phyloP scores from a whole-genome alignment of 805 yeast genomes.

The Ogataea pini region DNA sequence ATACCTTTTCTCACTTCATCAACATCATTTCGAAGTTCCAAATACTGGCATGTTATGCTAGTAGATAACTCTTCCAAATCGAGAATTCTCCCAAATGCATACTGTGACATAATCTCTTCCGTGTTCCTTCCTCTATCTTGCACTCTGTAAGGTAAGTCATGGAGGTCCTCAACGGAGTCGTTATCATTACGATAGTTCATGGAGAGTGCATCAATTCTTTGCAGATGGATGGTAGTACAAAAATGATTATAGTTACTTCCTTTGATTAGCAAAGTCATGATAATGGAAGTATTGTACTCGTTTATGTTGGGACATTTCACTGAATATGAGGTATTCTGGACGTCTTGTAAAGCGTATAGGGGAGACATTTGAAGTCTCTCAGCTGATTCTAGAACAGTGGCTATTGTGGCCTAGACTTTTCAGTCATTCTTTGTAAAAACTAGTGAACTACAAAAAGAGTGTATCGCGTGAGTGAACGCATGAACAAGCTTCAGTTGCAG shows the following conservation, averaged over 20 bases:
- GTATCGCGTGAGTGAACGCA: not conserved
- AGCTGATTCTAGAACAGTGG: not conserved
- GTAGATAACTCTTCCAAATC: not conserved
- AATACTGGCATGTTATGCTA: not conserved
- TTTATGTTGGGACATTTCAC: no score
- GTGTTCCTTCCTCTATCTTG: not conserved
- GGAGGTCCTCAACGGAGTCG: not conserved
- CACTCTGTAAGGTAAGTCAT: not conserved
- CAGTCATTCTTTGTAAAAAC: no score
- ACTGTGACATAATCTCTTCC: not conserved
- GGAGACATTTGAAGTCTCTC: no score
- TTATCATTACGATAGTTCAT: not conserved
- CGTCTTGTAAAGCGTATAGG: no score
- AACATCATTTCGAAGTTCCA: not conserved
- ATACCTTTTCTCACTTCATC: not conserved
- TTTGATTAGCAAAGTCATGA: no score
- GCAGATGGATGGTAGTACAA: no score
- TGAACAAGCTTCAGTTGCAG: not conserved
- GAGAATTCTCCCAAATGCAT: not conserved
- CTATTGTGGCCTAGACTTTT: not conserved
- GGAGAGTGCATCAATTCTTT: not conserved
- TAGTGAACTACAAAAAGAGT: not conserved
- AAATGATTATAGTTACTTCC: no score
- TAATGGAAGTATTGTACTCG: no score
- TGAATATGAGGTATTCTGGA: no score